Conservation (phyloP, 1,284 basidiomycete genomes). For the Agroathelia rolfsii region DNA sequence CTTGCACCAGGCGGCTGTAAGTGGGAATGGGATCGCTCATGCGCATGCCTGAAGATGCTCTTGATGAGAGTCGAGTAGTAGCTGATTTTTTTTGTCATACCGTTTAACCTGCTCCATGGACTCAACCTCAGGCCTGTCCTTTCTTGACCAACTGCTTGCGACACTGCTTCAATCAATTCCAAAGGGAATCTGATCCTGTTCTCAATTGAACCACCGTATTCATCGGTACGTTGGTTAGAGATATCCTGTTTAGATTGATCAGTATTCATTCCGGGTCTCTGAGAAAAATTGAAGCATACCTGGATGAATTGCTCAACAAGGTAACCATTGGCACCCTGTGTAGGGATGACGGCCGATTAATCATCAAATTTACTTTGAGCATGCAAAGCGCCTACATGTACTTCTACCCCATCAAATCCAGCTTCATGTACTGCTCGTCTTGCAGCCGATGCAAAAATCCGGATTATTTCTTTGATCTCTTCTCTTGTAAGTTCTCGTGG, state of each 20-base stretch:
- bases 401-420: slow-evolving; percentile 38
- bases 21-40: slow-evolving; percentile 16
- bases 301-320: slow-evolving; percentile 34
- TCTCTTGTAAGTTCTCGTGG: slow-evolving; percentile 25
- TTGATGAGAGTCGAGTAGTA: no score
- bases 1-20: slow-evolving; percentile 12
- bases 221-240: slow-evolving; percentile 41
- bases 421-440: slow-evolving; percentile 29
- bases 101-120: slow-evolving; percentile 37
- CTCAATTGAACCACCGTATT: slow-evolving; percentile 44
- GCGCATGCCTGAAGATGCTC: no score
- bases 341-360: no score
- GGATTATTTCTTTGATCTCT: slow-evolving; percentile 35
- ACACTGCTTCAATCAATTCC: slow-evolving; percentile 32
- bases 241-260: slow-evolving; percentile 33
- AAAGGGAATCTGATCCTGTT: slow-evolving; percentile 40
- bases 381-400: slow-evolving; percentile 23
- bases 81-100: no score
- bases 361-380: no score
- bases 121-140: slow-evolving; percentile 41
- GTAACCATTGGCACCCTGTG: slow-evolving; percentile 24
- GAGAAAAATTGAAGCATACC: no score
- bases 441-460: slow-evolving; percentile 27
- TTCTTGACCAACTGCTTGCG: slow-evolving; percentile 25
- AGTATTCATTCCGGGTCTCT: no score